phyloP scores from a whole-genome alignment of 2,329 filamentous ascomycete species.

The Ophiostoma triangulosporum region DNA sequence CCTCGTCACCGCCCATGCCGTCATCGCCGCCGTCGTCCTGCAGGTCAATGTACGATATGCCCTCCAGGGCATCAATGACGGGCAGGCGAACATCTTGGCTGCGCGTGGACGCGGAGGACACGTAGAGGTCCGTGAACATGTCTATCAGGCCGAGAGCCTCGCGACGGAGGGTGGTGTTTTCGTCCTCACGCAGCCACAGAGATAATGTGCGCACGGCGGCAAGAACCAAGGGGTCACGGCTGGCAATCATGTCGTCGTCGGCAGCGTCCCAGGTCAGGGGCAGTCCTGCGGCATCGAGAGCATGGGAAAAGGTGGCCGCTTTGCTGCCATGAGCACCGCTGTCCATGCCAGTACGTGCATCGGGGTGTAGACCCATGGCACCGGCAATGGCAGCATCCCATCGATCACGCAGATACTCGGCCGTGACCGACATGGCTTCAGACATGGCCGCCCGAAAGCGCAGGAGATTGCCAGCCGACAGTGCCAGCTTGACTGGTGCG shows the following conservation, averaged over 20 bases:
- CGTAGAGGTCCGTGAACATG: constrained; percentile 50
- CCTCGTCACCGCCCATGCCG: constrained; percentile 16
- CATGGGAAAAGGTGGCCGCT: background rate
- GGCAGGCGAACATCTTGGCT: constrained; percentile 42
- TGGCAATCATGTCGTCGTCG: constrained; percentile 29
- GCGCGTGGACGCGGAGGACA: constrained; percentile 11
- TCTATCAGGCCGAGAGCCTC: constrained; percentile 47
- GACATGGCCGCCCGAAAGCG: constrained; percentile 46
- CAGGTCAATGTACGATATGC: constrained; percentile 32
- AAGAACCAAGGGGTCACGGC: constrained; percentile 44
- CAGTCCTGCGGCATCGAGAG: constrained; percentile 18
- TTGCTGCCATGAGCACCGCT: background rate
- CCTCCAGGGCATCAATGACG: constrained; percentile 46
- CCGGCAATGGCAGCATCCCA: constrained; percentile 55
- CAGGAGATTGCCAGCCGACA: constrained; percentile 44
- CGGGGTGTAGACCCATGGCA: constrained; percentile 45
- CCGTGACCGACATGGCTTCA: constrained; percentile 48
- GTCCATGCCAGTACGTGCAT: constrained; percentile 29
- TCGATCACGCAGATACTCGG: constrained; percentile 55
- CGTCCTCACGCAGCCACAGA: constrained; percentile 58
- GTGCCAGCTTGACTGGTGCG: constrained; percentile 13
- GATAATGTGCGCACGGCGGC: constrained; percentile 44
- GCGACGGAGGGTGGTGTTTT: constrained; percentile 42
- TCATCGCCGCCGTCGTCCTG: constrained; percentile 26
- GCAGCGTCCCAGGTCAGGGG: constrained; percentile 47